Evolutionary conservation across 345 rosid species (phyloP), one percentile per base, ranked within the genome.

Genomic region (Arabidopsis arenosa): DNA sequence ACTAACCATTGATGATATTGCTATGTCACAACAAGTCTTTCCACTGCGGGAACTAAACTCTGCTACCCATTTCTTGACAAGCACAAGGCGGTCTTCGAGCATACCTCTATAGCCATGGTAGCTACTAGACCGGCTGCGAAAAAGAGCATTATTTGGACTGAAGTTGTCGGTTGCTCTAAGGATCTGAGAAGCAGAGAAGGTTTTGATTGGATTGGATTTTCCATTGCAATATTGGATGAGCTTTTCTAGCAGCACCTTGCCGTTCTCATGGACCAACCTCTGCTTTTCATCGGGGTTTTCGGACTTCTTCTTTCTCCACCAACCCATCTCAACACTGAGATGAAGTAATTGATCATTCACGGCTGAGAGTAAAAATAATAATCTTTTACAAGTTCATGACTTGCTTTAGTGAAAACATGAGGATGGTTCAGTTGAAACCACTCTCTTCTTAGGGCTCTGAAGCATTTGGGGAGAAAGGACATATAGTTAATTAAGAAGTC

Each of bases 1-100:
- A 59, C 63, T 36, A 36, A 59, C 63, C 45, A 36, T 36, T 59
- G 63, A 59, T 59, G 63, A 59, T 15, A 59, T 59, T 59, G 63
- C 28, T 59, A 59, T 9, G 44, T 59, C 44, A 59, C 44, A 1
- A 17, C 44, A 59, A 59, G 44, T 9, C 7, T 59, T 58, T 36
- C 28, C 63, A 58, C 8, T 33, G 13, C 26, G 26, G 14, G 8
- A 2, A 58, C 63, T 15, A 35, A 3, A n/a, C 63, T n/a, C 23
- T 33, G 26, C 23, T 9, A 35, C 63, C 63, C 63, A 58, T 58
- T 15, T 4, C 63, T 33, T 58, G 26, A 58, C 43, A 33, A 58
- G 63, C 28, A 59, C 63, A 3, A 59, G 63, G 23, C 45, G 44
- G 14, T 35, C 39, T 36, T 59, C 45, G 4, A 59, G 28, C n/a